phyloP scores from a whole-genome alignment of 2,329 filamentous ascomycete species.

The Ceratocystis huliohia region DNA sequence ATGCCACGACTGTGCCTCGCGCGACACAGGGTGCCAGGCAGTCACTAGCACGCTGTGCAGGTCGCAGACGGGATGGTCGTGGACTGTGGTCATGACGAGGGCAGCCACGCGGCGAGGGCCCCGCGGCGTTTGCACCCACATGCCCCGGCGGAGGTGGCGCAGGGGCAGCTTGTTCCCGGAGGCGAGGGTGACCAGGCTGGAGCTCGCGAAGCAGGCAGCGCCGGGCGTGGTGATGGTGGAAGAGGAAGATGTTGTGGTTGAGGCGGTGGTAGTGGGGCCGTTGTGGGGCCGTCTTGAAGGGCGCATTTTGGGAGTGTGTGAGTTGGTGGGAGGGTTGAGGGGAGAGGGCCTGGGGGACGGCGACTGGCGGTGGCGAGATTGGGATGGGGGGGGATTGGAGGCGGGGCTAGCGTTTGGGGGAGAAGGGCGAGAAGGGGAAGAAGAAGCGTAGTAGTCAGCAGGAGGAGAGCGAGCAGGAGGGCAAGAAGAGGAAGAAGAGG shows the following conservation, averaged over 20 bases:
- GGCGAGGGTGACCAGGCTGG: conserved; percentile 35
- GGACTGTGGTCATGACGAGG: conserved; percentile 39
- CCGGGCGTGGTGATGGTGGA: conserved; percentile 8
- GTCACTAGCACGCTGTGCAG: conserved; percentile 41
- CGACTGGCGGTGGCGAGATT: background rate
- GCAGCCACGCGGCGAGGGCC: conserved; percentile 38
- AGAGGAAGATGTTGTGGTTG: conserved; percentile 27
- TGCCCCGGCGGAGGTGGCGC: conserved; percentile 34
- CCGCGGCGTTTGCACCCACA: conserved; percentile 37
- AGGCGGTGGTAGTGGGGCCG: background rate
- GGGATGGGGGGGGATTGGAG: background rate
- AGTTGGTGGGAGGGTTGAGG: background rate
- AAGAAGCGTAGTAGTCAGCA: background rate
- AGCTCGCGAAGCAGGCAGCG: conserved; percentile 42
- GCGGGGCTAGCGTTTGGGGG: background rate
- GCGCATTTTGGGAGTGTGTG: background rate
- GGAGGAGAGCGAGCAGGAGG: background rate
- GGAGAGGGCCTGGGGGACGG: background rate
- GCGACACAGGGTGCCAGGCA: conserved; percentile 45
- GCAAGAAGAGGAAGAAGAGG: too few species aligned
- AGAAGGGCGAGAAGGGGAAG: background rate
- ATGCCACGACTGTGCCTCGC: conserved; percentile 31
- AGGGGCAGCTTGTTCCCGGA: conserved; percentile 32
- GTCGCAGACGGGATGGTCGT: conserved; percentile 32
- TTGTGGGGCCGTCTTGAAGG: background rate